phyloP scores from a whole-genome alignment of 2,329 filamentous ascomycete genomes.

The Cryphonectria parasitica region DNA sequence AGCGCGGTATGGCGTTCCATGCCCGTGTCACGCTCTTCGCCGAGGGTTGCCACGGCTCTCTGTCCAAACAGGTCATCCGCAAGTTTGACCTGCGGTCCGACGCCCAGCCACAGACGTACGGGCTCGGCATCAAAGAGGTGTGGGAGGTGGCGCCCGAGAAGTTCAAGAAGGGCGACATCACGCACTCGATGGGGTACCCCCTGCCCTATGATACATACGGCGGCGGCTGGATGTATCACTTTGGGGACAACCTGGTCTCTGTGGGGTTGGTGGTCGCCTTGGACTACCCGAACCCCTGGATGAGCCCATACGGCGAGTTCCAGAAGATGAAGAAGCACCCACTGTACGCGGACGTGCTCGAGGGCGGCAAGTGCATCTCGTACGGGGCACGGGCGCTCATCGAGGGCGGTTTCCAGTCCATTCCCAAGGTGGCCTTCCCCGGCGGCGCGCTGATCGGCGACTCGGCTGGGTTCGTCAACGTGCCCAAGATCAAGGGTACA shows the following conservation, averaged over 20 bases:
- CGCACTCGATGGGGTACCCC: constrained; percentile 92
- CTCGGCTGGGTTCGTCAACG: constrained; percentile 94
- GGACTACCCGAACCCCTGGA: constrained; percentile 95
- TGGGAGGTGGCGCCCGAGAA: constrained; percentile 96
- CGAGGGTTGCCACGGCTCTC: constrained; percentile 93
- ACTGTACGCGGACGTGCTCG: constrained; percentile 82
- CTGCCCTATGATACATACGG: constrained; percentile 88
- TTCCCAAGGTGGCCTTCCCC: constrained; percentile 95
- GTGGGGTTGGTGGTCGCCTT: constrained; percentile 90
- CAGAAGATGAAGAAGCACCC: constrained; percentile 99
- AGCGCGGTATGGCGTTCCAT: constrained; percentile 98
- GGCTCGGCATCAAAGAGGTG: constrained; percentile 91
- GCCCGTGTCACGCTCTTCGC: constrained; percentile 88
- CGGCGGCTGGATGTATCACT: constrained; percentile 99
- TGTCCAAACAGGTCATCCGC: constrained; percentile 93
- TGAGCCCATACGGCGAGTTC: constrained; percentile 94
- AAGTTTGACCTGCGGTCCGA: constrained; percentile 90
- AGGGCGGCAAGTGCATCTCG: constrained; percentile 96
- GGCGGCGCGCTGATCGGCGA: constrained; percentile 95
- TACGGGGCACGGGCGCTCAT: constrained; percentile 91
- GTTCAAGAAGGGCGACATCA: constrained; percentile 82
- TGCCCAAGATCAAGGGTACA: constrained; percentile 98
- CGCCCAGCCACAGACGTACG: constrained; percentile 94
- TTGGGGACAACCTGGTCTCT: constrained; percentile 94
- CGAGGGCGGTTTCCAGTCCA: constrained; percentile 96